Evolutionary conservation across 2,329 filamentous ascomycete species (phyloP), one percentile per base, ranked within the genome.

Genomic region (Dothidotthia symphoricarpi): DNA sequence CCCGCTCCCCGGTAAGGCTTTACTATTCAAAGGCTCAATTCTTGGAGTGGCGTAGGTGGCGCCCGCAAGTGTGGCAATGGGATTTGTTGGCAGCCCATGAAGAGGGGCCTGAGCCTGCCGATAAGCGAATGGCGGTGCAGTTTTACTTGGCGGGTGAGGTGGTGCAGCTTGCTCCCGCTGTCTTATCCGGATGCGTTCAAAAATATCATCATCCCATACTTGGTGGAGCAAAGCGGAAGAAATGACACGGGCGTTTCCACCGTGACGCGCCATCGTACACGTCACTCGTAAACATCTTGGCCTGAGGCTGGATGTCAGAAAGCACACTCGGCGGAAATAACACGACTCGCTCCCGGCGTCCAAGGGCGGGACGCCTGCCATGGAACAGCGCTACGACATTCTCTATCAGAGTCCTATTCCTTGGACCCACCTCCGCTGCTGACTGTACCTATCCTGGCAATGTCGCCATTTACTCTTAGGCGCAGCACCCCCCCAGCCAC

Each of bases 21-120:
- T 52, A 46, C 42, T 41, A 44, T 47, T 41, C n/a, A n/a, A 53
- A 49, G 41, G 53, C 43, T 45, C 35, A 46, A 38, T 45, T 46
- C 47, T 54, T 55, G 51, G 47, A 55, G 54, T 61, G 58, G 55
- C 55, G 55, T 57, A 53, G 55, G 55, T 61, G 60, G 60, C 57
- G 55, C 51, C 44, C 41, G 19, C 19, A 22, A 22, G 19, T 22
- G 19, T 22, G 19, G 19, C 19, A 22, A 22, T 22, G 19, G 19
- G 19, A 22, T 34, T 41, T 37, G 45, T 46, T 43, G 43, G 47
- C 43, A 46, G 47, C 34, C 47, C 47, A 51, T 55, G 49, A 61
- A 58, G n/a, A n/a, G 19, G 19, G 19, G 61, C 60, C 59, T 57
- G 57, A 59, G 50, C 42, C 46, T 49, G 47, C 49, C 53, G 51